Base-by-base conservation (phyloP, 108 stramenopile genomes). In the Cyclotella atomus region DNA sequence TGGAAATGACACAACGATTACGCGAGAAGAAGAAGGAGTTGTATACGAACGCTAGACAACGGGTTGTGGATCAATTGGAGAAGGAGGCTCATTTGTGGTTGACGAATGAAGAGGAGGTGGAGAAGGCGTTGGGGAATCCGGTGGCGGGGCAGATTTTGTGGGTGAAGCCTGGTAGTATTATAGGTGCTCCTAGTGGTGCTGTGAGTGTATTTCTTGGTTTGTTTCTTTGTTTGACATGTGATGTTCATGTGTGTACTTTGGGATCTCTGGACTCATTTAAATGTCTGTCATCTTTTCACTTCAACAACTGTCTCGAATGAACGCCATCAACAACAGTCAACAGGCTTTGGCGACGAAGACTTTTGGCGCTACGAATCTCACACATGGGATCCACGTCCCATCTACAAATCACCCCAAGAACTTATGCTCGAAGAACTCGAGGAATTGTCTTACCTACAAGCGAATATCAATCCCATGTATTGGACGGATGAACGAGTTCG, bases 311-410 rank as follows among this genome's bases (percentile, higher is more conserved):
- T n/a, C n/a, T n/a, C n/a, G n/a, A n/a, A n/a, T n/a, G n/a, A n/a
- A n/a, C n/a, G n/a, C n/a, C n/a, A n/a, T 52, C 21, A 5, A 32
- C 33, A 16, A 6, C 33, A 59, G 66, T 50, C 71, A 24, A 79
- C 78, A 21, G 81, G 83, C 41, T 90, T 90, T 27, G 79, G 84
- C 30, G 75, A 89, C 55, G 88, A 92, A 23, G 85, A 88, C 17
- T 95, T 88, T 75, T 95, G 94, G 94, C 81, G 87, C 36, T 88
- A 89, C 45, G 87, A 91, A 49, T 77, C 80, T 27, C 91, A 95
- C 68, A 92, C 91, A 15, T 87, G 83, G 84, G 79, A 87, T 62
- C 79, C 86, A 66, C 53, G 62, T 28, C 88, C 85, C 20, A 91
- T 87, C 17, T 95, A 90, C 76, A 85, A 85, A 70, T 77, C 83